Base-by-base conservation (phyloP, 108 stramenopile genomes). In the Pseudonitzschia delicatissima region DNA sequence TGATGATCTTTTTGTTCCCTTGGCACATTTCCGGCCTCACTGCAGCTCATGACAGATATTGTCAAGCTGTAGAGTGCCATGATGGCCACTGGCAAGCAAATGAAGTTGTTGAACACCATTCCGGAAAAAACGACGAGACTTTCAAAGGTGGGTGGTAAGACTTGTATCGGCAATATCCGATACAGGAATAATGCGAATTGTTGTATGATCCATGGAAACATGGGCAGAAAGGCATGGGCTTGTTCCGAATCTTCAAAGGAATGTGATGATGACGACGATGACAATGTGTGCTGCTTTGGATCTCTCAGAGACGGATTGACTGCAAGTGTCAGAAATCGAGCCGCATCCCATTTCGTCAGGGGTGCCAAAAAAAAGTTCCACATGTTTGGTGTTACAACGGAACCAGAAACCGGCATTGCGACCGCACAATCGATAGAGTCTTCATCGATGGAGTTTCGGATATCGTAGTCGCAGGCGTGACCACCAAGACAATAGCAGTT, bases 331-430 rank as follows among this genome's bases (percentile, higher is more conserved):
- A 93, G 64, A 76, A 93, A 89, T 51, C 92, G 68, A 8, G 92
- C 87, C 15, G 87, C 82, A 58, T 94, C 92, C 92, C 92, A 94
- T 66, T 80, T 83, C 0, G 89, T 94, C 53, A 88, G 62, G 17
- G 92, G 89, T 26, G 75, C 48, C 18, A 90, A 59, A 3, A 87
- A 48, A 40, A 89, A 82, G 11, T 65, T 49, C 67, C 87, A 92
- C 62, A 59, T 21, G 49, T 33, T 25, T 36, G 52, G 50, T 2
- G 31, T n/a, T n/a, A 26, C 9, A 26, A 17, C 29, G 4, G 47
- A 49, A 33, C 17, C 13, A 33, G 64, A 50, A 17, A 5, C 7
- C 3, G 25, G 2, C 26, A 29, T 33, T 20, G 32, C 48, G 37
- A 66, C 53, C 13, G 35, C 39, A 40, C 51, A 36, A 20, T 53